Evolutionary conservation across 129 eudicot species (phyloP).

Genomic region (Mikania micrantha): DNA sequence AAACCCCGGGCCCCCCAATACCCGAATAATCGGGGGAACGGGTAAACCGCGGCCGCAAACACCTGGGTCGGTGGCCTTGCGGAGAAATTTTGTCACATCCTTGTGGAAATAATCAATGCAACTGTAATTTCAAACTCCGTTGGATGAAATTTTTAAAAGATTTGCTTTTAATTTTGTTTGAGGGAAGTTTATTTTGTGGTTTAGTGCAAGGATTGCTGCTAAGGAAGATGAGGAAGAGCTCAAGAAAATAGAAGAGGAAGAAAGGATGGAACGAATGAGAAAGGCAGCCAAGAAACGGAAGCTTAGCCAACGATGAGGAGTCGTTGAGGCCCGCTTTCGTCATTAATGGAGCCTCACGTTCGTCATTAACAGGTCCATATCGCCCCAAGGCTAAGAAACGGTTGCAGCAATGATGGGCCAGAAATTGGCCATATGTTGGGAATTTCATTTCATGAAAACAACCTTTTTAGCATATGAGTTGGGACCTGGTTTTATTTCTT

Average conservation of each 20-base stretch:
- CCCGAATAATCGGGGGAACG: too few relatives aligned
- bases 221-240: conserved; percentile 80
- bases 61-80: too few relatives aligned
- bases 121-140: not conserved
- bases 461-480: conserved; percentile 5
- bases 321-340: not conserved
- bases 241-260: conserved; percentile 60
- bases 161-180: not conserved
- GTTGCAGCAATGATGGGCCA: not conserved
- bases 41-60: too few relatives aligned
- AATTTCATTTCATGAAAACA: conserved; percentile 7
- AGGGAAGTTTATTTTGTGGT: conserved; percentile 11
- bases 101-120: not conserved
- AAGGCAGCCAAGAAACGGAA: conserved; percentile 25
- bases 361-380: too few relatives aligned
- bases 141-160: not conserved
- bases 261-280: conserved; percentile 26
- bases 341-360: conserved; percentile 12
- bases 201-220: conserved; percentile 62
- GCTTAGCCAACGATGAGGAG: conserved; percentile 22
- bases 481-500: conserved; percentile 17
- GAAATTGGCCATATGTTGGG: conserved; percentile 4
- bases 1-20: too few relatives aligned
- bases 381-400: conserved; percentile 20
- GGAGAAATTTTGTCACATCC: not conserved